Base-by-base conservation (phyloP, 1,284 basidiomycete genomes). In the Puccinia sorghi region DNA sequence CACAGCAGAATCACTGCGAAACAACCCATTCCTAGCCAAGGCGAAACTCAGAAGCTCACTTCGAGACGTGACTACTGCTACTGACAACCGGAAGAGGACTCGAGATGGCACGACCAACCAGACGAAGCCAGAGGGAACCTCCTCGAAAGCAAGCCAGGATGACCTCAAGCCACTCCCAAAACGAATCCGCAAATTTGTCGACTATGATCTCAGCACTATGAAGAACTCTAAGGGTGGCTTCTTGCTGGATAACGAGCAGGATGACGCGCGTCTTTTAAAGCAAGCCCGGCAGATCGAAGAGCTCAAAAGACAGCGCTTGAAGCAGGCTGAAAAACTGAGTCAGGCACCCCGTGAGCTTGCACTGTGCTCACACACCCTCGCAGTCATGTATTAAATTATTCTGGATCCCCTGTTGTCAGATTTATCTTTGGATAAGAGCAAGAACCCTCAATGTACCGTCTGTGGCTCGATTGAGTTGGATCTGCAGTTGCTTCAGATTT, bases 401-500 rank as follows among this genome's bases (percentile, higher is more conserved):
- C n/a, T n/a, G n/a, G n/a, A n/a, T n/a, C n/a, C n/a, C n/a, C n/a
- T 27, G 25, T 43, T 46, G 13, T 41, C 13, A 70, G 52, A 41
- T 37, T 25, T 76, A n/a, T 69, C 66, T 17, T 15, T 50, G 32
- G 66, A 69, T 61, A 86, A 88, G 1, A 86, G 86, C 4, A 85
- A 89, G 81, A 93, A 94, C 83, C 91, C 93, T 0, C 91, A 90
- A 83, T 97, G 94, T 84, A 85, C 84, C 41, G 92, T 94, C 82
- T 97, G 94, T 84, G 86, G 88, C 48, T 90, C 91, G 25, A 85
- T 94, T 81, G 92, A 96, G 83, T 90, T 97, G 80, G 94, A 97
- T 84, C 88, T 90, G 80, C 89, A 89, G 7, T 92, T 90, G 83
- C 87, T 89, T 84, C 92, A 90, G 82, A 89, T 93, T 15, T 97